These are phyloP conservation scores for Phanerochaete carnosa DNA, from an alignment of 768 basidiomycete genomes.

Conservation along the genomic window DNA sequence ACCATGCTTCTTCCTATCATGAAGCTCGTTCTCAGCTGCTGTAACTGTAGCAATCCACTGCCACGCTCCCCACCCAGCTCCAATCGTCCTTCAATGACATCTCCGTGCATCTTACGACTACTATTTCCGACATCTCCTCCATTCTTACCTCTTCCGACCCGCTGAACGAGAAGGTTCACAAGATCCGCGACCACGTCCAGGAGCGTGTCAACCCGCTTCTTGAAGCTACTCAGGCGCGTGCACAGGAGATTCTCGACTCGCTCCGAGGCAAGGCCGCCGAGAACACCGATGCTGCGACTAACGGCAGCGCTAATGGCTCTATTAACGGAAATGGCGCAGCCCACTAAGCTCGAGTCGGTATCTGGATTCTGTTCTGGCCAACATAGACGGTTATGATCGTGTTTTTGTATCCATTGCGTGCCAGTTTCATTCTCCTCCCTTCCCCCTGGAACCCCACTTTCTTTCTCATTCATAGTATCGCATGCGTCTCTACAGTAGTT, in stretches of 20 bases:
- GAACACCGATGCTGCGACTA: slow-evolving; percentile 9
- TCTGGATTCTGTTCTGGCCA: background rate
- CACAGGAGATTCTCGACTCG: slow-evolving; percentile 28
- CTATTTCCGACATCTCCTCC: slow-evolving; percentile 49
- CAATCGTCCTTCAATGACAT: slow-evolving; percentile 59
- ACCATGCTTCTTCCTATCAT: background rate
- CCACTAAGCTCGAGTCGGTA: background rate
- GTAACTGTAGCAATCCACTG: slow-evolving; percentile 46
- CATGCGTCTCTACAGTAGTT: background rate
- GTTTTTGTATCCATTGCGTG: background rate
- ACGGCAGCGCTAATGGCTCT: slow-evolving; percentile 10
- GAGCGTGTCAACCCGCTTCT: slow-evolving; percentile 61
- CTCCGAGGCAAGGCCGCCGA: slow-evolving; percentile 18
- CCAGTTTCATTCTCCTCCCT: background rate
- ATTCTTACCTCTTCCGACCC: slow-evolving; percentile 57
- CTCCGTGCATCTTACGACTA: slow-evolving; percentile 50
- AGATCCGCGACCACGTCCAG: slow-evolving; percentile 55
- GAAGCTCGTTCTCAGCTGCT: slow-evolving; percentile 1
- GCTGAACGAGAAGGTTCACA: slow-evolving; percentile 58
- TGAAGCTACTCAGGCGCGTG: slow-evolving; percentile 33
- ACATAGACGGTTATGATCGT: background rate
- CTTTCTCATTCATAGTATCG: background rate
- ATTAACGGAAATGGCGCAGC: background rate
- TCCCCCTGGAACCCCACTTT: background rate
- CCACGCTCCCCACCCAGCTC: slow-evolving; percentile 47